Base-by-base conservation (phyloP, 23 red algal species). In the Chondrus crispus region DNA sequence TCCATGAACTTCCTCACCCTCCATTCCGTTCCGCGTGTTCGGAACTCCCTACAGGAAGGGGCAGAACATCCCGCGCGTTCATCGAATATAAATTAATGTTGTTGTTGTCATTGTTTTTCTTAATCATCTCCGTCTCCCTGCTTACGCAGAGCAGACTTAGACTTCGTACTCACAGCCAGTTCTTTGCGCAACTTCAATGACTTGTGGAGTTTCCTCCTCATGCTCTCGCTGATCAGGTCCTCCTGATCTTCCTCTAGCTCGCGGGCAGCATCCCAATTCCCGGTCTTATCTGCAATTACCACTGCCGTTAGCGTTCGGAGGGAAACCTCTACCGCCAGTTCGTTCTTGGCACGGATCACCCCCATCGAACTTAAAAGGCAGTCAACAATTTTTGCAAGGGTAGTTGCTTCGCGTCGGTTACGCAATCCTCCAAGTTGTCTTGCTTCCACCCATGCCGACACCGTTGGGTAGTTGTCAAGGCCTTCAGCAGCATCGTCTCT, bases 101-200 rank as follows among this genome's bases (percentile, higher is more conserved):
- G 39, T 78, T 78, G 73, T 78, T n/a, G n/a, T n/a, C 42, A 20
- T 49, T 46, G n/a, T 72, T 78, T 78, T 78, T 35, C 5, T 2
- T 29, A 78, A 22, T 5, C 40, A 3, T 47, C 35, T 40, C 42
- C 8, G 2, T 14, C 3, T 39, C 44, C 53, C 73, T 78, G 28
- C 73, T 47, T 49, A 47, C 43, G 33, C 73, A 49, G 73, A 47
- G 73, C 73, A 78, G 39, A 78, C 73, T 78, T 78, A 55, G 13
- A 13, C 30, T 24, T 46, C 39, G 20, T 26, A 3, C 19, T 12
- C 29, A 10, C 73, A 20, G 3, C 35, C 18, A 80, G 46, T 24
- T 54, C 7, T 26, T 55, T 26, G 6, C 4, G 42, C 5, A 80
- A 29, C 26, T 55, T 49, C 2, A 45, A 46, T 33, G 75, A 80